Conservation (phyloP, 202 grass and related monocot genomes). For the Hordeum pubiflorum region DNA sequence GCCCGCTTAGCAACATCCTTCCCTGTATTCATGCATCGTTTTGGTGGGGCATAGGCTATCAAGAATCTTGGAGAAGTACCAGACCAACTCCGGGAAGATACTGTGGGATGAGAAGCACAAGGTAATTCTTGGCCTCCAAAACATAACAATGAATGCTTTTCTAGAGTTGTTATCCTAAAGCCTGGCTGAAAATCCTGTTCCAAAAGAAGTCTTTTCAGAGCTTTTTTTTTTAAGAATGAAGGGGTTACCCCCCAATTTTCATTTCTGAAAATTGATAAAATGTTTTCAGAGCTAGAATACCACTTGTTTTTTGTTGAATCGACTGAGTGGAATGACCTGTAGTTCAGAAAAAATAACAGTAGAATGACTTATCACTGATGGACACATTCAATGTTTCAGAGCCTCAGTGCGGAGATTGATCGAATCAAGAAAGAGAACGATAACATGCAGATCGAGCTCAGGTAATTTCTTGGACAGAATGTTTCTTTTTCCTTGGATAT, state of each 20-base stretch:
- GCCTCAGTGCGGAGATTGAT: conserved; percentile 73
- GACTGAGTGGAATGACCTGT: neutral
- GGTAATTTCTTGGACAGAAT: conserved; percentile 22
- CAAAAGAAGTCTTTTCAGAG: no score
- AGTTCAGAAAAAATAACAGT: neutral
- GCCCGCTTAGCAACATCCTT: neutral
- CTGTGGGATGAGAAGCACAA: conserved; percentile 86
- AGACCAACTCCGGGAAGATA: conserved; percentile 68
- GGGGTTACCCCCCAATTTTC: no score
- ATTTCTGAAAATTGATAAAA: no score
- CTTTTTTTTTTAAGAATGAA: no score
- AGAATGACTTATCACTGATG: conserved; percentile 6
- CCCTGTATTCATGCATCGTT: neutral
- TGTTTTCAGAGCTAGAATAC: neutral
- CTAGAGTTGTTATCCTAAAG: neutral
- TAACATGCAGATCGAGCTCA: conserved; percentile 94
- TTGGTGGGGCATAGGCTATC: conserved; percentile 49
- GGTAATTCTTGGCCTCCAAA: conserved; percentile 35
- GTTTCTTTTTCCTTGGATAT: neutral
- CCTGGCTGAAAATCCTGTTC: neutral
- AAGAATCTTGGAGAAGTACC: conserved; percentile 83
- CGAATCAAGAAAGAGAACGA: conserved; percentile 95
- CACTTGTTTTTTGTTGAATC: neutral
- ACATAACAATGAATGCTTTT: neutral
- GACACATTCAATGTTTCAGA: conserved; percentile 43